Base-by-base conservation (phyloP, 2,329 filamentous ascomycete species). In the Monosporascus sp. region DNA sequence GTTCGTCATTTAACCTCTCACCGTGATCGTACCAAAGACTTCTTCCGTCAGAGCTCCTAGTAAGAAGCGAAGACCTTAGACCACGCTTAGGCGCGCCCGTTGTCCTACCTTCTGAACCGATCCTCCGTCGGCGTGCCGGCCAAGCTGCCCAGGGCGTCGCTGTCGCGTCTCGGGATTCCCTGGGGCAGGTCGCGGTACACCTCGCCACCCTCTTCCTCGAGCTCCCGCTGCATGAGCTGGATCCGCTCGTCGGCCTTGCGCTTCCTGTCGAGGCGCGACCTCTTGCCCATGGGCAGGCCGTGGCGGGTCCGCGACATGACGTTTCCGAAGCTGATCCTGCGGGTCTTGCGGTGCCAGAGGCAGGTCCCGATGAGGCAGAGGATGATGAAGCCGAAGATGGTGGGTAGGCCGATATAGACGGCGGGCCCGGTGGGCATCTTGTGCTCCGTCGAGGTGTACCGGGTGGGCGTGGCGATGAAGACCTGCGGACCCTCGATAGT, bases 271-370 rank as follows among this genome's bases (percentile, higher is more conserved):
- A 72, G 67, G 65, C 68, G 52, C 69, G 69, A 46, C 62, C 50
- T 65, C 61, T 67, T 68, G 49, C 68, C 64, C 52, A 73, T 67
- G 53, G 76, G 74, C 65, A 79, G 79, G 41, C 78, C 74, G 56
- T 71, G 62, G 34, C 72, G 66, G 42, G 59, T 58, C 49, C 77
- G 73, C 59, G 74, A 70, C 72, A 81, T 78, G 67, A 82, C 68
- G 60, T 75, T 79, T 50, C 76, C 79, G 47, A 83, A 62, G 5
- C 69, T 68, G 54, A 83, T 79, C 54, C 65, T 65, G 52, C 80
- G 74, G n/a, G 71, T 67, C 60, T 75, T 72, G 51, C 74, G 71
- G 67, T 82, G 80, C 73, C 75, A 82, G 72, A 85, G 51, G 70
- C 78, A 74, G 68, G 83, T 64, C 68, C 85, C 72, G 69, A 84